phyloP scores from a whole-genome alignment of 306 rosid genomes.

The Cyclanthera cordifolia region DNA sequence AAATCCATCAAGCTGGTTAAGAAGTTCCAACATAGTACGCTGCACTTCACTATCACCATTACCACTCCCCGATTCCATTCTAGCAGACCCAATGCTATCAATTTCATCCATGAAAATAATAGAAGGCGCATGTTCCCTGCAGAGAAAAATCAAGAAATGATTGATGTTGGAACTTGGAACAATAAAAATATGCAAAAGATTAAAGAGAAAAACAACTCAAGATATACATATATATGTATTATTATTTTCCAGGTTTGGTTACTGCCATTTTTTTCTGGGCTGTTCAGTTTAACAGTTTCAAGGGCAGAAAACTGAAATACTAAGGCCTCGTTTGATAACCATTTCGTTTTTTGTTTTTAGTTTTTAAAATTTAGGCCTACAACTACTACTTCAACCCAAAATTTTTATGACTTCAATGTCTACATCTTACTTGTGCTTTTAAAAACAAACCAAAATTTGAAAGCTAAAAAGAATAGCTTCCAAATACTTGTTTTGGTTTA shows the following conservation, averaged over 20 bases:
- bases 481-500: no score
- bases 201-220: not conserved
- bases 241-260: slow-evolving; percentile 1
- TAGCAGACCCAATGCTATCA: slow-evolving; percentile 97
- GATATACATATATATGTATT: no score
- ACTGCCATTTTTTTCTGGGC: not conserved
- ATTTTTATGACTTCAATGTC: no score
- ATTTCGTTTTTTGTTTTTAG: no score
- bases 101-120: slow-evolving; percentile 98
- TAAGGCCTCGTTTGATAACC: no score
- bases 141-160: slow-evolving; percentile 6
- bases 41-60: slow-evolving; percentile 99
- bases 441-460: no score
- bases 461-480: no score
- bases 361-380: no score
- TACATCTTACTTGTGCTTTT: no score
- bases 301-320: not conserved
- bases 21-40: slow-evolving; percentile 98
- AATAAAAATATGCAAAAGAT: not conserved
- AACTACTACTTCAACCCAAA: no score
- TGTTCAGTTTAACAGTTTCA: not conserved
- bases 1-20: slow-evolving; percentile 97
- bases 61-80: slow-evolving; percentile 99
- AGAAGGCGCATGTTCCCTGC: slow-evolving; percentile 98
- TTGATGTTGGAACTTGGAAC: not conserved